Base-by-base conservation (phyloP, 352 stramenopile genomes). In the Pythium graminicola region DNA sequence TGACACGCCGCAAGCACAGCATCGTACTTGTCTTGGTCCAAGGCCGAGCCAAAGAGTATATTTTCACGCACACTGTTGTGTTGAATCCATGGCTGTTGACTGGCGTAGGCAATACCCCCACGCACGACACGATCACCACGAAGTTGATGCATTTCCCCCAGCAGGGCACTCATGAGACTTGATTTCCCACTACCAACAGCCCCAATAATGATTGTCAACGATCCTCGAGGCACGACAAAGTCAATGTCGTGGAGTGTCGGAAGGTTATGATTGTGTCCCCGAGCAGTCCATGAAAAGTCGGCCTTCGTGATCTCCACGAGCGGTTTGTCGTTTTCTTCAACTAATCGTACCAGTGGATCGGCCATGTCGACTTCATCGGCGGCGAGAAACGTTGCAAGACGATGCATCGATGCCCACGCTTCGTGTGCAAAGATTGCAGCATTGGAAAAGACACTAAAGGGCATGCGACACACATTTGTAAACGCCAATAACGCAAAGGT, bases 111-210 rank as follows among this genome's bases (percentile, higher is more conserved):
- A 2, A 69, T 7, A 5, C 7, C 14, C n/a, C 61, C 61, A 17
- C 24, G 50, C 3, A 69, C 56, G 4, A 52, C 51, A 2, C 46
- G 11, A 9, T 29, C 2, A 24, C 46, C 46, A 3, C 24, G 3
- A 11, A 41, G 40, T 7, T 65, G 39, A 5, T 59, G 53, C 62
- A 81, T 79, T 27, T 80, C 70, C 16, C 69, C 69, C 0, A 80
- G 59, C 27, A 82, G n/a, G 1, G 71, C 69, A 32, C 61, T 62
- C 27, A 83, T 24, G 9, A 83, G 48, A 41, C 70, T 82, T 3
- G 75, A 82, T 40, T 86, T 86, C 8, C 75, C 75, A 6, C 65
- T 69, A 7, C 72, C 75, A n/a, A 86, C 72, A 7, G 64, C 58
- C 9, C 75, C 75, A 7, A 86, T 72, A 16, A 86, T 50, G 47